Evolutionary conservation across 495 filamentous ascomycete species (phyloP), one percentile per base, ranked within the genome.

Genomic region (Entonaema liquescens): DNA sequence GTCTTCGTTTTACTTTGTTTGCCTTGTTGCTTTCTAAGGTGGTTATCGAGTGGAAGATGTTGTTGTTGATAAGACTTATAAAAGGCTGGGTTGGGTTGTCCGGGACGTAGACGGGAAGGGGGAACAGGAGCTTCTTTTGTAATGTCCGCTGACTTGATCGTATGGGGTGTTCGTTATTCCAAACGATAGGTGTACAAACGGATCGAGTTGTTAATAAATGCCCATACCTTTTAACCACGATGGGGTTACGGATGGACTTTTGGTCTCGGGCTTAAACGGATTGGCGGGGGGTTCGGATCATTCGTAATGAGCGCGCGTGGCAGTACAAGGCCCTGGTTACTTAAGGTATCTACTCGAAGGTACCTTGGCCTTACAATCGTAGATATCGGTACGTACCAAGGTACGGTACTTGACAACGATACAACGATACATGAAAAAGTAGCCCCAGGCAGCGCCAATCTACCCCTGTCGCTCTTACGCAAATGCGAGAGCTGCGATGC

Each of bases 201-300:
- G 26, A 67, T 68, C 52, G 70, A 68, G 35, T 72, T 60, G 65
- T 65, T 65, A 72, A 65, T 68, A 68, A 68, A 66, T 66, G 50
- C 56, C 25, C 29, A 31, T 19, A 2, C n/a, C n/a, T n/a, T n/a
- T n/a, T n/a, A n/a, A n/a, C n/a, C 29, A 19, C 5, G 61, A 69
- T 68, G 58, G 62, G 68, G 61, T 63, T 71, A 40, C 52, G 59
- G 53, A 67, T 74, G 68, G 68, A 74, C 72, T 74, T 71, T 74
- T 68, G 70, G 8, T 21, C 67, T 73, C 71, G 71, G 71, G 67
- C 71, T 74, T 74, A 74, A 74, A 71, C 67, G 67, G 71, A 53
- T 36, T 62, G 65, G 62, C 65, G 65, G 70, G 70, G 71, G 67
- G 53, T 60, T 70, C 71, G 71, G 67, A 67, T 67, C 67, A 73